A percentile compares a stretch with the other conserved stretches of the same genome.
Evolutionary conservation across 2,329 filamentous ascomycete species (phyloP).

Genomic region (Kalmusia sp.): DNA sequence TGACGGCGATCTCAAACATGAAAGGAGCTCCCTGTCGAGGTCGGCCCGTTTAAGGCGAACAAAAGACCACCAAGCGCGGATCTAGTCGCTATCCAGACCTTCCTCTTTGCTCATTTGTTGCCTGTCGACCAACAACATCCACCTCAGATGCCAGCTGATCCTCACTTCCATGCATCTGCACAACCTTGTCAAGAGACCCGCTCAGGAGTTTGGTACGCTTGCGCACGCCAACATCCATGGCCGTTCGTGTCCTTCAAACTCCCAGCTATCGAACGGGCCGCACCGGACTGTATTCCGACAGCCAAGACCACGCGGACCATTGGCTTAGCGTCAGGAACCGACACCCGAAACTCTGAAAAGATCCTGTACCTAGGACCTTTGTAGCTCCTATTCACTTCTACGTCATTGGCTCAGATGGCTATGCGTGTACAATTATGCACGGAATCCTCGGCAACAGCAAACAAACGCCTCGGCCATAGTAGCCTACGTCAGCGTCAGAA

Average conservation of each 20-base stretch:
- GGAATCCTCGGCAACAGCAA: too few species aligned
- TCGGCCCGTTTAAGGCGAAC: not conserved
- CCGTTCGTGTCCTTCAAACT: not conserved
- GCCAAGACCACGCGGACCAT: not conserved
- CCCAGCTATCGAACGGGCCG: constrained; percentile 13
- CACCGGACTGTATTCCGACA: constrained; percentile 28
- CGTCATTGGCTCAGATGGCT: constrained; percentile 1
- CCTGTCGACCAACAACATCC: too few species aligned
- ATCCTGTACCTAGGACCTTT: not conserved
- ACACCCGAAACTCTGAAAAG: constrained; percentile 1
- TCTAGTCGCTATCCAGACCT: not conserved
- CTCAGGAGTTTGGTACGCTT: not conserved
- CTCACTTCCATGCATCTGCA: too few species aligned
- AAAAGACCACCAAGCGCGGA: constrained; percentile 1
- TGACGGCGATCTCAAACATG: not conserved
- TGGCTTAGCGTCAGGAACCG: not conserved
- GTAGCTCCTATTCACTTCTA: not conserved
- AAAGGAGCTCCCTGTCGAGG: not conserved
- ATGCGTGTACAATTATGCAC: too few species aligned
- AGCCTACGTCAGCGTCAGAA: too few species aligned
- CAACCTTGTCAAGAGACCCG: too few species aligned
- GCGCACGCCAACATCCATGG: not conserved
- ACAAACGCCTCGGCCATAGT: too few species aligned
- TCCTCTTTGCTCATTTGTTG: not conserved
- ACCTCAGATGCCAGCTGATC: too few species aligned